These are phyloP conservation scores for Diutina mesorugosa DNA, from an alignment of 1,139 yeast genomes.

Conservation along the genomic window DNA sequence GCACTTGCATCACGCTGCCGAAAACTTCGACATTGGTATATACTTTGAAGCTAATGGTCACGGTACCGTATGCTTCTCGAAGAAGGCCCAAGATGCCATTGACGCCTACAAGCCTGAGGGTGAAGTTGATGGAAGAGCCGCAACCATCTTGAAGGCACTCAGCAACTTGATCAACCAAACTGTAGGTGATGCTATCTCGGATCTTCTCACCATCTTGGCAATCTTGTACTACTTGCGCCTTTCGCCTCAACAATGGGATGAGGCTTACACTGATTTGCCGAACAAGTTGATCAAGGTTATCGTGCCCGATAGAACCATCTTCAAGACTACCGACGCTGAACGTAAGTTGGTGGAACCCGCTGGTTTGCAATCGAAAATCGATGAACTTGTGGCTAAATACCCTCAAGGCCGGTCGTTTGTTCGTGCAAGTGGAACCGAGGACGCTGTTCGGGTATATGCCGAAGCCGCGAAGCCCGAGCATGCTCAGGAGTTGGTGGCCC, in stretches of 20 bases:
- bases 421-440: conserved; percentile 96
- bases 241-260: conserved; percentile 63
- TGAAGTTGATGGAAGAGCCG: conserved; percentile 21
- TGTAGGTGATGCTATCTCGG: conserved; percentile 95
- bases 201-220: conserved; percentile 63
- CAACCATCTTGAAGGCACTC: conserved; percentile 40
- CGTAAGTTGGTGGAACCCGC: conserved; percentile 63
- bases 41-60: conserved; percentile 99
- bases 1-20: conserved; percentile 85
- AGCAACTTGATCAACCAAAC: conserved; percentile 81
- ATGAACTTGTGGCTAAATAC: conserved; percentile 45
- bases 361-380: conserved; percentile 68
- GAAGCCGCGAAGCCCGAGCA: conserved; percentile 50
- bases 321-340: conserved; percentile 86
- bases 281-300: conserved; percentile 69
- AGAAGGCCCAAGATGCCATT: conserved; percentile 31
- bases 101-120: conserved; percentile 11
- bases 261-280: conserved; percentile 72
- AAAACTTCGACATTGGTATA: conserved; percentile 75
- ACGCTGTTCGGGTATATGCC: conserved; percentile 91
- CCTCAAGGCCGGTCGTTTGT: conserved; percentile 76
- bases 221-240: conserved; percentile 44
- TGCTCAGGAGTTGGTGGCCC: conserved; percentile 16
- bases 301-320: conserved; percentile 69
- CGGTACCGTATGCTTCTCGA: conserved; percentile 83